Conservation (phyloP, 495 filamentous ascomycete species). For the Annulohypoxylon moriforme region DNA sequence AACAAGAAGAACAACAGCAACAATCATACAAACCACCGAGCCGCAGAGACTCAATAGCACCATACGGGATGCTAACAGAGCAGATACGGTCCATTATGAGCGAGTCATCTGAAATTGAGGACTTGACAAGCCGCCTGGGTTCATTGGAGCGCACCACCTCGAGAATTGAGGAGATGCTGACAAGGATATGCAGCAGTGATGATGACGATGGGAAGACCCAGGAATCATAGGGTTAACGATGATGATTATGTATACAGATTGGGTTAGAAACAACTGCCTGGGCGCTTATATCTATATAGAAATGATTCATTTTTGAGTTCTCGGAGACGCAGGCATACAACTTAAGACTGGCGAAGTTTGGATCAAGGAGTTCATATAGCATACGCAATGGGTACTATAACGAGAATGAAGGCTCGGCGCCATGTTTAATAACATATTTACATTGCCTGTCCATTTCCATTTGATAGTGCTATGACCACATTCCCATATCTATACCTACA, state of each 20-base stretch:
- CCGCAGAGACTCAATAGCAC: slow-evolving; percentile 60
- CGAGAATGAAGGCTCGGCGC: not conserved
- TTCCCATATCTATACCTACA: not conserved
- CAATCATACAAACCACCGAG: slow-evolving; percentile 41
- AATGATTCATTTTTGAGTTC: slow-evolving; percentile 40
- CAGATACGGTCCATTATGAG: slow-evolving; percentile 54
- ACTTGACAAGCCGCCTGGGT: slow-evolving; percentile 50
- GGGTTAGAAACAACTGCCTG: not conserved
- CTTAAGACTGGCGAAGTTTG: not conserved
- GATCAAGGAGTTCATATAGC: not conserved
- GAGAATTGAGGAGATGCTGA: slow-evolving; percentile 54
- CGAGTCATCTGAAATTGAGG: slow-evolving; percentile 53
- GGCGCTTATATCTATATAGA: not conserved
- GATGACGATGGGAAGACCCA: not conserved
- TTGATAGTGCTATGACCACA: not conserved
- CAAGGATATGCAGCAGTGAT: slow-evolving; percentile 39
- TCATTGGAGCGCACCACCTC: slow-evolving; percentile 52
- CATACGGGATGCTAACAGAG: slow-evolving; percentile 51
- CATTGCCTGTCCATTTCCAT: not conserved
- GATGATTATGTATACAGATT: not conserved
- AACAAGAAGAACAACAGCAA: not conserved
- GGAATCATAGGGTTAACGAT: slow-evolving; percentile 10
- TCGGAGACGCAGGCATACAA: slow-evolving; percentile 44
- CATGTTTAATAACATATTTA: not conserved
- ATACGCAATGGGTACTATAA: not conserved